Percentiles rank a stretch among this genome's conserved stretches.
Evolutionary conservation across 805 yeast species (phyloP).

Genomic region (Kodamaea laetipori): DNA sequence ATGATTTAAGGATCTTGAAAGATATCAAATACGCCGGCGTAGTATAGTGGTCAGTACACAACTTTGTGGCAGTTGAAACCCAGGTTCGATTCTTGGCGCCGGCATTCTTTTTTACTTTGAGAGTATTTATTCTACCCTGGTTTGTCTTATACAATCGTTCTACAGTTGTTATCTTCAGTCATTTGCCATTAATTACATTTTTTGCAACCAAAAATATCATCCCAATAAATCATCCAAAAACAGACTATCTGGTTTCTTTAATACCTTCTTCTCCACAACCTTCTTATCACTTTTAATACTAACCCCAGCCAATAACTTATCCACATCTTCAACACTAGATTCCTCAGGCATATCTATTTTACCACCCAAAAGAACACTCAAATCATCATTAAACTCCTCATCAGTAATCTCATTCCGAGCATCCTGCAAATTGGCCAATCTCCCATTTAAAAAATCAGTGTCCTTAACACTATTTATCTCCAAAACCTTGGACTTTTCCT

Average conservation of each 20-base stretch:
- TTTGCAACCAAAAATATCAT: conserved; percentile 3
- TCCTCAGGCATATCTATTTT: conserved; percentile 2
- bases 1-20: no score
- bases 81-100: conserved; percentile 24
- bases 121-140: no score
- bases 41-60: conserved; percentile 23
- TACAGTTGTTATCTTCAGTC: background rate
- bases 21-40: conserved; percentile 16
- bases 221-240: conserved; percentile 24
- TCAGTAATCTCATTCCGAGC: conserved; percentile 4
- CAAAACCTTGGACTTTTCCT: conserved; percentile 23
- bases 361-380: conserved; percentile 9
- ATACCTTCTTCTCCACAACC: conserved; percentile 4
- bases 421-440: conserved; percentile 15
- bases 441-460: conserved; percentile 28
- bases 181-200: background rate
- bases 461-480: conserved; percentile 38
- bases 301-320: background rate
- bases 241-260: conserved; percentile 8
- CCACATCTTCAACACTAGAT: background rate
- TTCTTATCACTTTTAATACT: conserved; percentile 1
- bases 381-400: conserved; percentile 9
- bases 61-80: conserved; percentile 23
- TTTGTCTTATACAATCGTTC: no score
- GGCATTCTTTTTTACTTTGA: conserved; percentile 13